Conservation (phyloP, 2,329 filamentous ascomycete genomes). For the Phoma sp. region DNA sequence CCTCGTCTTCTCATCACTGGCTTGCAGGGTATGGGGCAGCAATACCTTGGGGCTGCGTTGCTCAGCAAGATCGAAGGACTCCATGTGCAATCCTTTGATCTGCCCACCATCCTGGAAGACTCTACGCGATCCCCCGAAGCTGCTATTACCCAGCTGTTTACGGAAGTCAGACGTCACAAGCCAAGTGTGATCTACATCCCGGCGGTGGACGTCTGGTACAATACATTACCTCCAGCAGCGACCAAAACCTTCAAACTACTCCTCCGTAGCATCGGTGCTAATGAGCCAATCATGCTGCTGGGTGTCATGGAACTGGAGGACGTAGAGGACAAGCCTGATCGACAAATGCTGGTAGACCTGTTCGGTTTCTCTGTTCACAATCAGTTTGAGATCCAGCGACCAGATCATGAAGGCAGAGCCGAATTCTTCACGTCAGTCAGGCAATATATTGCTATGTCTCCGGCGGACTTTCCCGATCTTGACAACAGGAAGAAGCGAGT, state of each 20-base stretch:
- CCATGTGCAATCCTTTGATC: conserved; percentile 92
- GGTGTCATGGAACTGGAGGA: conserved; percentile 77
- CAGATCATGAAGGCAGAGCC: conserved; percentile 69
- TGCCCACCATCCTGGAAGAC: conserved; percentile 85
- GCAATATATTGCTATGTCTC: conserved; percentile 77
- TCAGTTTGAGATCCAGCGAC: conserved; percentile 71
- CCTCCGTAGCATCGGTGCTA: conserved; percentile 81
- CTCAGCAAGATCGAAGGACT: conserved; percentile 91
- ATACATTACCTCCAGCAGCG: conserved; percentile 66
- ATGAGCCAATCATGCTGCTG: conserved; percentile 85
- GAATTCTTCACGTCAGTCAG: conserved; percentile 81
- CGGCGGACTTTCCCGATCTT: conserved; percentile 85
- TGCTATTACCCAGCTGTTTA: conserved; percentile 86
- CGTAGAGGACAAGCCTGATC: conserved; percentile 62
- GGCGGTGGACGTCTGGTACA: conserved; percentile 86
- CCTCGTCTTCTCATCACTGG: conserved; percentile 86
- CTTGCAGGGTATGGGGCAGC: conserved; percentile 88
- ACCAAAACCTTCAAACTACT: conserved; percentile 85
- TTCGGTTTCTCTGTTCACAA: conserved; percentile 88
- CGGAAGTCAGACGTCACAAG: conserved; percentile 91
- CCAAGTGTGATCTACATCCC: conserved; percentile 96
- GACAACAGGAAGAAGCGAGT: conserved; percentile 84
- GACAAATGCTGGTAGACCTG: conserved; percentile 72
- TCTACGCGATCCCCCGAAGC: conserved; percentile 81
- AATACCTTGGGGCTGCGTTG: conserved; percentile 83